These are phyloP conservation scores for Dionaea muscipula DNA, from an alignment of 179 eudicot species.

Conservation along the genomic window DNA sequence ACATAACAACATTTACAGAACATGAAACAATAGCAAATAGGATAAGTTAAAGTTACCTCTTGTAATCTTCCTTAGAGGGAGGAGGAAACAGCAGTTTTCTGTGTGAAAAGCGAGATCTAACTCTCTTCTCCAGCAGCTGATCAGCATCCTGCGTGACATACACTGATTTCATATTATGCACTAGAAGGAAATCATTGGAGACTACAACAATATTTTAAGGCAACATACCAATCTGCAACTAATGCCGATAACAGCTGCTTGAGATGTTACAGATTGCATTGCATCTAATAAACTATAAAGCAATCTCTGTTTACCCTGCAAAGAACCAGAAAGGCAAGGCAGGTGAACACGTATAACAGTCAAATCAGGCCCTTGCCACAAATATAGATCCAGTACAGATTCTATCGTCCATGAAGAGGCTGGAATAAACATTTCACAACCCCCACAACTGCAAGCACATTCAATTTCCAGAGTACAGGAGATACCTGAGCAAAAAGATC, in stretches of 20 bases:
- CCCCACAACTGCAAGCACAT: neutral
- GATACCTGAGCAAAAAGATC: constrained; percentile 79
- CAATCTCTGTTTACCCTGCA: constrained; percentile 83
- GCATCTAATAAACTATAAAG: constrained; percentile 93
- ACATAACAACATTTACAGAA: neutral
- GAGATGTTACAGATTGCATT: constrained; percentile 91
- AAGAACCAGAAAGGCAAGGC: constrained; percentile 1
- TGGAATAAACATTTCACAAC: too few relatives aligned
- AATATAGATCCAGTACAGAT: too few relatives aligned
- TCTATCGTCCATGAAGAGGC: neutral
- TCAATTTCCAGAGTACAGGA: neutral
- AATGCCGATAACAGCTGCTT: constrained; percentile 78
- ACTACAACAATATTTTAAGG: neutral
- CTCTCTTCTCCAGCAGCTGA: constrained; percentile 95
- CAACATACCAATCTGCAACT: constrained; percentile 71
- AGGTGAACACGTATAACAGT: neutral
- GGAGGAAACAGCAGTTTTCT: constrained; percentile 79
- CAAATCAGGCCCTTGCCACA: neutral
- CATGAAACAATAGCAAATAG: constrained; percentile 1
- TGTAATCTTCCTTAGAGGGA: constrained; percentile 61
- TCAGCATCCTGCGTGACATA: constrained; percentile 73
- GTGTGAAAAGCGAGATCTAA: constrained; percentile 93
- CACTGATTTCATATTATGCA: constrained; percentile 1
- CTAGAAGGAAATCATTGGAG: neutral
- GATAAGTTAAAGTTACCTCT: constrained; percentile 28